Base-by-base conservation (phyloP, 768 basidiomycete genomes). In the Lactarius vividus region DNA sequence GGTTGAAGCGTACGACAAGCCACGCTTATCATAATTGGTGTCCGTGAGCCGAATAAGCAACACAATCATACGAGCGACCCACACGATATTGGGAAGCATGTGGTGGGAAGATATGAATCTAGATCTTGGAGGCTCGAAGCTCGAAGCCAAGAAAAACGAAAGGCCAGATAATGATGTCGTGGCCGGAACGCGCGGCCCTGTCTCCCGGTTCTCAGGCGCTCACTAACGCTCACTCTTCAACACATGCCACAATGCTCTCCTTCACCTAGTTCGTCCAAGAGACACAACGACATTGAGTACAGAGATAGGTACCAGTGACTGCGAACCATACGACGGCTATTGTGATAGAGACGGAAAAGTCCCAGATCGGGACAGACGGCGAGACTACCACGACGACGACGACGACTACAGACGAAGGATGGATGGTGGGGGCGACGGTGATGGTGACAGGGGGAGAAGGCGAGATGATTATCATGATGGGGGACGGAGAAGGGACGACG, bases 101-200 rank as follows among this genome's bases (percentile, higher is more conserved):
- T n/a, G n/a, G n/a, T n/a, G n/a, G n/a, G n/a, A n/a, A n/a, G n/a
- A n/a, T n/a, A n/a, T n/a, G n/a, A n/a, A n/a, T n/a, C n/a, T n/a
- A 33, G 33, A 33, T 33, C 33, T 33, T 9, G 33, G 33, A 33
- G 8, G 9, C 33, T 53, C 82, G 80, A 40, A 88, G 76, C 37
- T 44, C 62, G 33, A 33, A 33, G 33, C 8, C 33, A 33, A 9
- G 33, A 1, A 33, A 33, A 33, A 7, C 33, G 9, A 33, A 33
- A 33, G 33, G 8, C 1, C 31, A 33, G 31, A 33, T 33, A 33
- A 33, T 33, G 33, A n/a, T n/a, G n/a, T n/a, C n/a, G n/a, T 33
- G 35, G 13, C 9, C 52, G 28, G 53, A 29, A 54, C 26, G 4
- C 9, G 9, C 28, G 26, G 53, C 28, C 2, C 28, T 8, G 28